Evolutionary conservation across 2,329 filamentous ascomycete species (phyloP), one percentile per base, ranked within the genome.

Genomic region (Ascochyta fabae): DNA sequence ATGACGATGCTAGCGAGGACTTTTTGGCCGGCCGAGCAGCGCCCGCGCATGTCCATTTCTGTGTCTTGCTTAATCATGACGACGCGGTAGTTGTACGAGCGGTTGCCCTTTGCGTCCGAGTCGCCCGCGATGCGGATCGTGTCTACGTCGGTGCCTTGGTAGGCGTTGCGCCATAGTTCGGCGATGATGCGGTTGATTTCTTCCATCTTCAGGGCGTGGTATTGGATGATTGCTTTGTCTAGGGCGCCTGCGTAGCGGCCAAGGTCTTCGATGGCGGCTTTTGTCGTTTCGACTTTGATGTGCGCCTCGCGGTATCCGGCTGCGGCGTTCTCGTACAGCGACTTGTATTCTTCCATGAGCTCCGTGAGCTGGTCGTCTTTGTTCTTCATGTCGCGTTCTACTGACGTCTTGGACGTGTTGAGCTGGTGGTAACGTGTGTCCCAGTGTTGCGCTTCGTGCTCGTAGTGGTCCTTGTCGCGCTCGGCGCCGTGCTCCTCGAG

Each of bases 31-130:
- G 95, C 95, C 64, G 91, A 96, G 82, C 95, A 99, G 51, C 95
- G 91, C 1, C 95, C 96, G 60, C 95, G 91, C 95, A 99, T 99
- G 79, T 99, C 95, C 92, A 99, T 96, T 77, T 99, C 95, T 0
- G 90, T 91, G 70, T 96, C 92, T 73, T 94, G 89, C 80, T 99
- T 99, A 66, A 96, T 87, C 95, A 99, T 99, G 77, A 91, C 93
- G 6, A 99, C 80, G 42, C 95, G 91, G 81, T 99, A 99, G 78
- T 99, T 98, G 83, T 98, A 98, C 59, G 83, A 90, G 68, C 91
- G 88, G 69, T 91, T 92, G 48, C 86, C 88, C 53, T 86, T 85
- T 36, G 82, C 82, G 73, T 98, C 95, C 66, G 88, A 89, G 76
- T 98, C 94, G 16, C 93, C 96, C 36, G 90, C 89, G 77, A 99